Evolutionary conservation across 495 filamentous ascomycete genomes (phyloP).

Genomic region (Penicillium flavigenum): DNA sequence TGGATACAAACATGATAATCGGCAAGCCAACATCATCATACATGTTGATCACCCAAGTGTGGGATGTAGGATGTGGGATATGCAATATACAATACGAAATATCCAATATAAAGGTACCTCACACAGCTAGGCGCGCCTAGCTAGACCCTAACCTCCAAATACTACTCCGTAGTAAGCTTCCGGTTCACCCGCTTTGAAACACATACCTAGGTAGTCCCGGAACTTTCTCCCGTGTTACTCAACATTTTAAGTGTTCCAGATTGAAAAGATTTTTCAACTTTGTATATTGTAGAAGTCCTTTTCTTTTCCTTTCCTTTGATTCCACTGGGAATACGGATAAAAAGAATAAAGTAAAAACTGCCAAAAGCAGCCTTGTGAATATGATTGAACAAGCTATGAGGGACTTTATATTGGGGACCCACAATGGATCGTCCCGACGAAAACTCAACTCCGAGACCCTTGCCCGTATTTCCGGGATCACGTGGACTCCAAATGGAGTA

Average conservation of each 20-base stretch:
- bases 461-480: slow-evolving; percentile 10
- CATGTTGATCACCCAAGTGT: slow-evolving; percentile 12
- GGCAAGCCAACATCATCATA: slow-evolving; percentile 14
- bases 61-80: not conserved
- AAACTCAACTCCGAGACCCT: slow-evolving; percentile 3
- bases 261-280: not conserved
- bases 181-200: not conserved
- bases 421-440: slow-evolving; percentile 12
- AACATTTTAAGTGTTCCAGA: not conserved
- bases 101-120: not conserved
- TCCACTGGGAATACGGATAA: not conserved
- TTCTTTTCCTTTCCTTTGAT: not conserved
- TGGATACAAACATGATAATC: not conserved
- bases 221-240: not conserved
- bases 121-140: not conserved
- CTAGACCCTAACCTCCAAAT: not conserved
- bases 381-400: slow-evolving; percentile 3
- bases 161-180: too few relatives aligned
- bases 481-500: slow-evolving; percentile 6
- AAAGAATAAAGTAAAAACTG: not conserved
- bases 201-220: not conserved
- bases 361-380: not conserved
- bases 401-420: slow-evolving; percentile 11
- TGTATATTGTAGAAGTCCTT: not conserved
- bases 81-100: not conserved